A percentile compares a stretch with the other conserved stretches of the same genome.
phyloP scores from a whole-genome alignment of 2,329 filamentous ascomycete species.

The Colletotrichum neosansevieriae region DNA sequence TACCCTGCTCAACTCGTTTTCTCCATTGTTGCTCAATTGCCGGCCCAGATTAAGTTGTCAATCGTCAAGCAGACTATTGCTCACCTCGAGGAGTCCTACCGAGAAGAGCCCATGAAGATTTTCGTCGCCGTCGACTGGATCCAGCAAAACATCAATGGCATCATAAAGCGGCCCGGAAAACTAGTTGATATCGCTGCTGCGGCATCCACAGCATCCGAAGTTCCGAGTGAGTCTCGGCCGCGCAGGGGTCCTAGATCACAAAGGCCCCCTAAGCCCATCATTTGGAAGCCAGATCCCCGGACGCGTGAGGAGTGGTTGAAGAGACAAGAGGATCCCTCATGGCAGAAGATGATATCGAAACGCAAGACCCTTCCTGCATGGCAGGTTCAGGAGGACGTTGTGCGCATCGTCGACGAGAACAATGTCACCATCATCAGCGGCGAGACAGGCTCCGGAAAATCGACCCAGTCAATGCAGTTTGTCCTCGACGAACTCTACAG shows the following conservation, averaged over 20 bases:
- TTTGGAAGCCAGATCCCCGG: constrained; percentile 70
- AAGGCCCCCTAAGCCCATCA: constrained; percentile 69
- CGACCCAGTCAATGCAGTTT: constrained; percentile 96
- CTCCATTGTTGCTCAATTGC: constrained; percentile 77
- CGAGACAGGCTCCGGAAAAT: constrained; percentile 97
- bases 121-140: constrained; percentile 94
- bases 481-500: constrained; percentile 91
- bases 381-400: constrained; percentile 82
- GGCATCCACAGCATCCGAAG: constrained; percentile 73
- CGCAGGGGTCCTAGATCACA: constrained; percentile 47
- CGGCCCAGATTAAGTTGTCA: constrained; percentile 93
- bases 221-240: constrained; percentile 47
- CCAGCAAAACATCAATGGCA: constrained; percentile 83
- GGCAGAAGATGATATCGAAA: constrained; percentile 80
- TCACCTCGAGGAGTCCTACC: constrained; percentile 76
- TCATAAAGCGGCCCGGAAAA: constrained; percentile 86
- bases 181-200: constrained; percentile 87
- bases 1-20: constrained; percentile 82
- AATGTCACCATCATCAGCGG: constrained; percentile 97
- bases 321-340: constrained; percentile 72
- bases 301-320: constrained; percentile 77
- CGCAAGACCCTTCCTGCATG: constrained; percentile 87
- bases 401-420: constrained; percentile 78
- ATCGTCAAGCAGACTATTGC: constrained; percentile 82
- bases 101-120: constrained; percentile 88